Percentiles rank a stretch among this genome's conserved stretches.
Conservation (phyloP, 257 asterid genomes). For the Nicotiana sylvestris region DNA sequence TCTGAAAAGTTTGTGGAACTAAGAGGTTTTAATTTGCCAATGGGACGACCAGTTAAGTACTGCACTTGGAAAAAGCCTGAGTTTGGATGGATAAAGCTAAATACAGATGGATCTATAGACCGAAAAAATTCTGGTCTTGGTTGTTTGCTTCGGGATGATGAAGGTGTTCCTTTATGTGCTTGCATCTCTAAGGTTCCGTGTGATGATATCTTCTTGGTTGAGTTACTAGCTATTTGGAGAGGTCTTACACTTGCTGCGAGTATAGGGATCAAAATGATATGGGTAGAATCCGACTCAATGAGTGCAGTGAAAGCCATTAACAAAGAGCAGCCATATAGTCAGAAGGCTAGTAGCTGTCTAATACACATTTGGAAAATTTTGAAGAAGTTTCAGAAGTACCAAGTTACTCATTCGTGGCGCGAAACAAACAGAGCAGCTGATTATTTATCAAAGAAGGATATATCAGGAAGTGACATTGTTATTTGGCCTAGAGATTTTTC, state of each 20-base stretch:
- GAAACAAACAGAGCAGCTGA: conserved; percentile 41
- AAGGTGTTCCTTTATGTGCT: conserved; percentile 29
- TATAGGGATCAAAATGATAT: conserved; percentile 21
- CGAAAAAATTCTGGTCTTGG: conserved; percentile 25
- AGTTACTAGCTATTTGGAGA: conserved; percentile 36
- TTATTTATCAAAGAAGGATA: conserved; percentile 25
- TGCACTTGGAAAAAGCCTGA: conserved; percentile 30
- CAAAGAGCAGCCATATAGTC: conserved; percentile 20
- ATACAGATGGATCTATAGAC: conserved; percentile 32
- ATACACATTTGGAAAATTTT: conserved; percentile 23
- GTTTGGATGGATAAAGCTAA: conserved; percentile 33
- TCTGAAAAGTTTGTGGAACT: neutral
- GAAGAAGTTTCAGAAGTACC: conserved; percentile 18
- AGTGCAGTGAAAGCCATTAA: conserved; percentile 35
- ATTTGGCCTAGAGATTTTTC: conserved; percentile 32
- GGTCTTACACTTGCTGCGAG: conserved; percentile 26
- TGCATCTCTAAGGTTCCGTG: conserved; percentile 23
- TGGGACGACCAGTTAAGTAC: conserved; percentile 4
- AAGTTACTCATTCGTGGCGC: conserved; percentile 25
- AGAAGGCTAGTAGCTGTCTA: conserved; percentile 20
- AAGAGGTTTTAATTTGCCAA: conserved; percentile 12
- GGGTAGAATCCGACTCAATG: conserved; percentile 32
- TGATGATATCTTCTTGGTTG: conserved; percentile 27
- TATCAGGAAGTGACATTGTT: conserved; percentile 25
- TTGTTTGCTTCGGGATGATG: conserved; percentile 30